These are phyloP conservation scores for Schizothecium vesticola DNA, from an alignment of 495 filamentous ascomycete genomes.

Conservation along the genomic window DNA sequence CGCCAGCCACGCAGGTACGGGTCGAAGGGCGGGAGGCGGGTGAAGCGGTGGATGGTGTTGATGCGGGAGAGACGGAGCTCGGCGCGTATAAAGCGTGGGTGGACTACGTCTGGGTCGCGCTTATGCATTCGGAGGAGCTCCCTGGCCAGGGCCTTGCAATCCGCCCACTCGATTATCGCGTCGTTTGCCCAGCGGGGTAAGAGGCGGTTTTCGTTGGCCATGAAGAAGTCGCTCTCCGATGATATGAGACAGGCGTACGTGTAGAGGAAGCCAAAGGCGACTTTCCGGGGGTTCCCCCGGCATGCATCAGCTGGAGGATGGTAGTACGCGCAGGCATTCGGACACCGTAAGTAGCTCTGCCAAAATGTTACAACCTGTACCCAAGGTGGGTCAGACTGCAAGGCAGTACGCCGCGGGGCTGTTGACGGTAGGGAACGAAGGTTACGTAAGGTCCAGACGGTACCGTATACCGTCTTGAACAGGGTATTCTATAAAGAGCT, in stretches of 20 bases:
- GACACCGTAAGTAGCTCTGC: too few relatives aligned
- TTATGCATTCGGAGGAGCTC: slow-evolving; percentile 14
- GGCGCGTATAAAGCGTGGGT: slow-evolving; percentile 41
- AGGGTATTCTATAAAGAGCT: too few relatives aligned
- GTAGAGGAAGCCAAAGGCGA: slow-evolving; percentile 34
- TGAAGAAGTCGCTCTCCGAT: slow-evolving; percentile 34
- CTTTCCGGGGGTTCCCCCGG: too few relatives aligned
- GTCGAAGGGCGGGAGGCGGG: slow-evolving; percentile 1
- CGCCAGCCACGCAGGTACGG: slow-evolving; percentile 28
- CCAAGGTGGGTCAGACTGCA: too few relatives aligned
- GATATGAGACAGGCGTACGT: slow-evolving; percentile 35
- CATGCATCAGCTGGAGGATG: too few relatives aligned
- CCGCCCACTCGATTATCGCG: slow-evolving; percentile 13
- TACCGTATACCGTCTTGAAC: too few relatives aligned
- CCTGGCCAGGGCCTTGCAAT: slow-evolving; percentile 11
- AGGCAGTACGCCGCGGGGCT: too few relatives aligned
- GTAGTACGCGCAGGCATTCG: too few relatives aligned
- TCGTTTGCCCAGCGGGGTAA: slow-evolving; percentile 20
- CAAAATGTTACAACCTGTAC: too few relatives aligned
- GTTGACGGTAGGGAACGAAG: too few relatives aligned
- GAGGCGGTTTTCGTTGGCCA: slow-evolving; percentile 31
- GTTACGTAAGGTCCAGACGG: too few relatives aligned
- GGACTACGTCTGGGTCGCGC: slow-evolving; percentile 24
- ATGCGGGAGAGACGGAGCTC: slow-evolving; percentile 42
- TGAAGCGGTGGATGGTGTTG: slow-evolving; percentile 30